phyloP scores from a whole-genome alignment of 176 grass and related monocot genomes.

The Zoysia pacifica region DNA sequence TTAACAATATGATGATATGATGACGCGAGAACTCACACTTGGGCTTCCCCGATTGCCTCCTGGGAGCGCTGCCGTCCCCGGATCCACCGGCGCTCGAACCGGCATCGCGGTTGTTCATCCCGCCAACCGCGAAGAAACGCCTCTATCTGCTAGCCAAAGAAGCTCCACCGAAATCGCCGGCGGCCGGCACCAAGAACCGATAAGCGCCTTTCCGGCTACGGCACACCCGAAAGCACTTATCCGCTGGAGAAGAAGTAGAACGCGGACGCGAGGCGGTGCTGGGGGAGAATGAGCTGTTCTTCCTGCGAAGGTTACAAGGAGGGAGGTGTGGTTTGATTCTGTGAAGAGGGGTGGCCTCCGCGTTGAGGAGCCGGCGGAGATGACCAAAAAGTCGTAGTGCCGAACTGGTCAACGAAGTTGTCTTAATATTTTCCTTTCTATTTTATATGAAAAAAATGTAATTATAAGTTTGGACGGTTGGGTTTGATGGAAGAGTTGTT shows the following conservation, averaged over 20 bases:
- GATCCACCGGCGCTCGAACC: constrained; percentile 53
- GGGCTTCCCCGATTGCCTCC: constrained; percentile 60
- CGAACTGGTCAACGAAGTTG: no score
- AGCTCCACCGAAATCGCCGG: background rate
- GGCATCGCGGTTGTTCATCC: constrained; percentile 37
- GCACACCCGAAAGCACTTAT: constrained; percentile 7
- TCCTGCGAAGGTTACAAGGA: constrained; percentile 53
- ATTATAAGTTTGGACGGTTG: background rate
- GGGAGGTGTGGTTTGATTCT: constrained; percentile 33
- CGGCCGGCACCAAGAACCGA: background rate
- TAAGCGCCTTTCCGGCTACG: background rate
- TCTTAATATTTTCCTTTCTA: background rate
- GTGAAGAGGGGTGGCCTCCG: constrained; percentile 24
- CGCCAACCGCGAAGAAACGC: constrained; percentile 40
- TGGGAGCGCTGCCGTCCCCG: constrained; percentile 41
- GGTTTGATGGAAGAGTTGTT: constrained; percentile 16
- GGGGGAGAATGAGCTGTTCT: background rate
- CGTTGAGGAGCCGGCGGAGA: constrained; percentile 49
- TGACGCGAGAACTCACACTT: constrained; percentile 56
- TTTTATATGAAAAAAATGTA: background rate
- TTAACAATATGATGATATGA: background rate
- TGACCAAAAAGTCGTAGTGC: background rate
- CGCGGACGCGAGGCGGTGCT: background rate
- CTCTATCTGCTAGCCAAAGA: constrained; percentile 6
- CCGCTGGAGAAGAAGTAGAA: background rate